Base-by-base conservation (phyloP, 805 yeast species). In the Candida taoyuanica region DNA sequence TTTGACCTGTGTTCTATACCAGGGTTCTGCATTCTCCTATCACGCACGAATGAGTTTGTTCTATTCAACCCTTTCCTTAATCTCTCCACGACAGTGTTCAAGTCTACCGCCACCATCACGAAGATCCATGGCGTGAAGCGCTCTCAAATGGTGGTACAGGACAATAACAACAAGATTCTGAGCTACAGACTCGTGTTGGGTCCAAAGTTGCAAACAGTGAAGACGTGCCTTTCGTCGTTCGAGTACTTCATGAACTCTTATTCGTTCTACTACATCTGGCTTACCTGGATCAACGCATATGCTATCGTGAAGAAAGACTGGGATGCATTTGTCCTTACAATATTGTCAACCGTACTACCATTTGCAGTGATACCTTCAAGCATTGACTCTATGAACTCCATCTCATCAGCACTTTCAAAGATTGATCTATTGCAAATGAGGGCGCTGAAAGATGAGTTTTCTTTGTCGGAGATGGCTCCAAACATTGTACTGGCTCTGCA, bases 401-500 rank as follows among this genome's bases (percentile, higher is more conserved):
- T 48, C 4, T 34, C 53, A 3, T 25, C 42, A 1, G 26, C 48
- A 11, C 27, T 48, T 2, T 17, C 39, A 15, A 41, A 39, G 21
- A 44, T 48, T 17, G 29, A 37, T 7, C 25, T 43, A 1, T 33
- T 49, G 5, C 51, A 56, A 31, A 26, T 39, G 35, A 50, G 44
- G 31, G 43, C 56, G 8, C 31, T 59, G 6, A 55, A 56, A 31
- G 58, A 56, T 17, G 57, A 53, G 9, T 48, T 60, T 19, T 49
- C 71, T 5, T 59, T 79, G 23, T 60, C 66, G n/a, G 76, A 76
- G 21, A 59, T 78, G 49, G 62, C 79, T 0, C 83, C 91, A 0
- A 78, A 74, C 41, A 69, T 85, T 9, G 69, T 79, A 0, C 59
- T 84, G 18, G 75, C 88, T 0, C 60, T 91, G 33, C 97, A 89